Evolutionary conservation across 345 rosid species (phyloP).

Genomic region (Gossypium australe): DNA sequence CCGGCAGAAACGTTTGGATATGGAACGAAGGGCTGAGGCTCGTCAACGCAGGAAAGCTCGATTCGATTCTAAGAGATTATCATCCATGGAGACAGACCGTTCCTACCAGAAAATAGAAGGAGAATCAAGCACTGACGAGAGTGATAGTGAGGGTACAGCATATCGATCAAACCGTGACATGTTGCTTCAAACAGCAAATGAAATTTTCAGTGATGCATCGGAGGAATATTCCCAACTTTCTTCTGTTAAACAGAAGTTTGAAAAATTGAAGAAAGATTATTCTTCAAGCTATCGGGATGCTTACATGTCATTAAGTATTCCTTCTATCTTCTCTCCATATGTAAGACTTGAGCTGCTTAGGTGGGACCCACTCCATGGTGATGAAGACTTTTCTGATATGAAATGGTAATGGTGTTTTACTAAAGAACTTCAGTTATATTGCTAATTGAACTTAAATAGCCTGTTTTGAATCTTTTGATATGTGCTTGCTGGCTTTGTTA

Average conservation of each 20-base stretch:
- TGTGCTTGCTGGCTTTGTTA: neutral
- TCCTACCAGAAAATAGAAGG: constrained; percentile 73
- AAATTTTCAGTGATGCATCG: constrained; percentile 79
- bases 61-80: constrained; percentile 63
- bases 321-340: constrained; percentile 88
- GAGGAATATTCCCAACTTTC: constrained; percentile 90
- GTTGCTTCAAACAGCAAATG: constrained; percentile 70
- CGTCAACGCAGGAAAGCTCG: constrained; percentile 62
- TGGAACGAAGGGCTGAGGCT: constrained; percentile 76
- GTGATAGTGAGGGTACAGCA: constrained; percentile 81
- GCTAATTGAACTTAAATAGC: neutral
- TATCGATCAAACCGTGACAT: constrained; percentile 59
- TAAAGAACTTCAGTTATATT: neutral
- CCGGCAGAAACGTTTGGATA: constrained; percentile 79
- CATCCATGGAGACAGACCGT: constrained; percentile 60
- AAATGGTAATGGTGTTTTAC: constrained; percentile 52
- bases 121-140: constrained; percentile 96
- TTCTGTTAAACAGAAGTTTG: constrained; percentile 70
- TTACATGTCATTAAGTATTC: constrained; percentile 77
- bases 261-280: constrained; percentile 82
- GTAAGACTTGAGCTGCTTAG: constrained; percentile 85
- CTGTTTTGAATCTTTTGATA: neutral
- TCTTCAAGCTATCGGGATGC: constrained; percentile 75
- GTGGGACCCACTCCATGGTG: constrained; percentile 89
- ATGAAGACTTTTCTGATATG: constrained; percentile 70